Evolutionary conservation across 805 yeast species (phyloP).

Genomic region (Clavispora fructus): DNA sequence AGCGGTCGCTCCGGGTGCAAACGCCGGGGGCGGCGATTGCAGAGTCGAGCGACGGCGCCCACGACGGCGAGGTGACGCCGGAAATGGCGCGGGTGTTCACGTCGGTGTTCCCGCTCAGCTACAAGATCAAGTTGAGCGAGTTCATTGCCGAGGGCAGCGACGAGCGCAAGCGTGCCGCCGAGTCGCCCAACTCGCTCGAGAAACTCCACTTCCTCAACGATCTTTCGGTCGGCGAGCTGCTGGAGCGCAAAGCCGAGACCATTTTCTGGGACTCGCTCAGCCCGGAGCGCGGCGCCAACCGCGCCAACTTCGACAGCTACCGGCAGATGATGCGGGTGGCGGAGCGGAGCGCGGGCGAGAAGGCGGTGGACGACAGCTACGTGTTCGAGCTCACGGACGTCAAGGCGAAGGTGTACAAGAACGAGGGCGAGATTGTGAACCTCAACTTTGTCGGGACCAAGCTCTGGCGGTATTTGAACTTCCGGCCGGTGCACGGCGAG

Average conservation of each 20-base stretch:
- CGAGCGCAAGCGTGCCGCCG: conserved; percentile 5
- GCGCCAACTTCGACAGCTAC: conserved; percentile 19
- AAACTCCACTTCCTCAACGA: conserved; percentile 34
- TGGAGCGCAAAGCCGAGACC: conserved; percentile 21
- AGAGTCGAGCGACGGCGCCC: conserved; percentile 3
- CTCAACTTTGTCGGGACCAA: conserved; percentile 40
- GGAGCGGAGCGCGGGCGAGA: conserved; percentile 6
- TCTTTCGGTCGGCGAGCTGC: conserved; percentile 23
- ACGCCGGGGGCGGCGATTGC: conserved; percentile 8
- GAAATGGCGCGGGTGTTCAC: conserved; percentile 18
- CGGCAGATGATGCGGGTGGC: conserved; percentile 11
- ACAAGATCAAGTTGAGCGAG: conserved; percentile 30
- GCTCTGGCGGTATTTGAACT: conserved; percentile 55
- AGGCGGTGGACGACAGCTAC: conserved; percentile 14
- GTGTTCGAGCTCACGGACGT: conserved; percentile 20
- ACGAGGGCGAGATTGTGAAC: conserved; percentile 38
- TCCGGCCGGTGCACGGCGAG: conserved; percentile 46
- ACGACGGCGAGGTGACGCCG: conserved; percentile 13
- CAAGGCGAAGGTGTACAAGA: conserved; percentile 28
- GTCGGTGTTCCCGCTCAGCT: conserved; percentile 27
- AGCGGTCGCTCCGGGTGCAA: conserved; percentile 9
- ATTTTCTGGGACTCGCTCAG: conserved; percentile 35
- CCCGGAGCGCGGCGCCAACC: conserved; percentile 10
- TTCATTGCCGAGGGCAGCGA: conserved; percentile 20
- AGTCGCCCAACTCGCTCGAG: conserved; percentile 17